Base-by-base conservation (phyloP, 192 early-diverging fungal species). In the Hyaloraphidium curvatum region DNA sequence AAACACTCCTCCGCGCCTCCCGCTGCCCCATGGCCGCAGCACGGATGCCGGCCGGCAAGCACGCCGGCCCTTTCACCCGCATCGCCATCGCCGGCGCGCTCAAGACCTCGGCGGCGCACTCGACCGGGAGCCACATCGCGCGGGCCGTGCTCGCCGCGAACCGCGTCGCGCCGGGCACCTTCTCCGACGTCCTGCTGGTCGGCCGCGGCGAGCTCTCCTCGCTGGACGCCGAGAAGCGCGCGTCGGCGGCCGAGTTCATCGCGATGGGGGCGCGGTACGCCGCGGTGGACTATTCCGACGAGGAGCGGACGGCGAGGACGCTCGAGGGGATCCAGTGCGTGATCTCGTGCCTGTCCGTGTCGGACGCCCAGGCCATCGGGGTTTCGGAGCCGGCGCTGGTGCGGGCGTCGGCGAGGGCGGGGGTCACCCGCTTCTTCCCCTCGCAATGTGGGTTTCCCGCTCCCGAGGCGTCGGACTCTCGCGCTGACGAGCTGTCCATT, bases 21-120 rank as follows among this genome's bases (percentile, higher is more conserved):
- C n/a, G n/a, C n/a, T n/a, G n/a, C n/a, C n/a, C n/a, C n/a, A n/a
- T n/a, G n/a, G n/a, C n/a, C n/a, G n/a, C n/a, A n/a, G n/a, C n/a
- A n/a, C n/a, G n/a, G n/a, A n/a, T n/a, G n/a, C n/a, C n/a, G n/a
- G n/a, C n/a, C n/a, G n/a, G n/a, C n/a, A n/a, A n/a, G n/a, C n/a
- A n/a, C n/a, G n/a, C n/a, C n/a, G n/a, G n/a, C n/a, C n/a, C n/a
- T n/a, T n/a, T n/a, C 43, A 5, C 7, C 9, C 43, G 43, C 43
- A 48, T 48, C 23, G 43, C 43, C 14, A 48, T 48, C 43, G 43
- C 43, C 17, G 43, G 43, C 23, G 43, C 43, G 9, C 25, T 25
- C 4, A 14, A 48, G 25, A 22, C 43, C 4, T 25, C 43, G 14
- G 25, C 14, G 17, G 43, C 17, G 7, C 43, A 48, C 23, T 48